phyloP scores from a whole-genome alignment of 352 stramenopile species.

The Globisporangium abappressorium region DNA sequence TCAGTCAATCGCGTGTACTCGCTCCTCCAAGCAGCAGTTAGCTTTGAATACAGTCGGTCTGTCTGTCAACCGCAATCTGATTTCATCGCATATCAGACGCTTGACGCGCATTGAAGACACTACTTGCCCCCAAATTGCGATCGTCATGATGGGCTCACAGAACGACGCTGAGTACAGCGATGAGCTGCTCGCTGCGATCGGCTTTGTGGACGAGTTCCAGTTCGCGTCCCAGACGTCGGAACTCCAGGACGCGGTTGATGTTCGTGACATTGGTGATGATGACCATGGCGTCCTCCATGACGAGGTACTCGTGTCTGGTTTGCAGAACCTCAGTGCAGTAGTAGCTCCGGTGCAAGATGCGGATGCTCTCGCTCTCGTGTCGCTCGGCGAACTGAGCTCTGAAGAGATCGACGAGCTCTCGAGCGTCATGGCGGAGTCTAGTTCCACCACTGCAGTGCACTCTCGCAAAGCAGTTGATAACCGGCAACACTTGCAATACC shows the following conservation, averaged over 20 bases:
- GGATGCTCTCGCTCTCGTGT: neutral
- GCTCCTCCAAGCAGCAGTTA: neutral
- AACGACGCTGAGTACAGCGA: neutral
- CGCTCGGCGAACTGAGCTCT: neutral
- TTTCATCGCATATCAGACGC: neutral
- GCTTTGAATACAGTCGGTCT: neutral
- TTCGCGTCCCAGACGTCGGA: neutral
- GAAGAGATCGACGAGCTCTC: neutral
- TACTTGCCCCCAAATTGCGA: neutral
- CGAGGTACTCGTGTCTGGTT: neutral
- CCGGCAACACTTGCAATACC: neutral
- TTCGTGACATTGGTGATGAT: too few species aligned
- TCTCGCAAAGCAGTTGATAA: too few species aligned
- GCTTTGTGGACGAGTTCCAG: neutral
- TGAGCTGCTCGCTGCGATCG: conserved; percentile 1
- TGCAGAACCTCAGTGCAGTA: neutral
- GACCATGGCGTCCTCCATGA: too few species aligned
- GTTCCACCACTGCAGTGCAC: neutral
- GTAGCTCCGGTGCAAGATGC: neutral
- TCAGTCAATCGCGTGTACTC: neutral
- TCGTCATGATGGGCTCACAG: neutral
- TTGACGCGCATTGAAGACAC: neutral
- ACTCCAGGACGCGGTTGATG: neutral
- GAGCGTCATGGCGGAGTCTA: neutral
- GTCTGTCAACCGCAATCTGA: neutral